Evolutionary conservation across 2,329 filamentous ascomycete genomes (phyloP).

Genomic region (Nannizziopsis arthrosporioides): DNA sequence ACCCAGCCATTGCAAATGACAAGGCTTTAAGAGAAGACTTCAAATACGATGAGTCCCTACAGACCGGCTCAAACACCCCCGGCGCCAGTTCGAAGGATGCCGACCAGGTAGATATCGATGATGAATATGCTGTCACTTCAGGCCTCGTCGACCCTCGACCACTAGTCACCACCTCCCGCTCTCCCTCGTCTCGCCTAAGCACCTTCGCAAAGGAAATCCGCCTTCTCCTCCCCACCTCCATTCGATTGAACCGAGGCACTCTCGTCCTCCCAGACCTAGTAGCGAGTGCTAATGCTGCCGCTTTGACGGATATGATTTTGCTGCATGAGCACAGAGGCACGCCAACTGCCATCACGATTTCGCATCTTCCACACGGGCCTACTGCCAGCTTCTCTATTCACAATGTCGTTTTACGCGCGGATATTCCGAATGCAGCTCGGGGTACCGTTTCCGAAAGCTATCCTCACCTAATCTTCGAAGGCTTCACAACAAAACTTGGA

Average conservation of each 20-base stretch:
- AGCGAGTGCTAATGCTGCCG: slow-evolving; percentile 64
- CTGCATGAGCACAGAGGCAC: slow-evolving; percentile 88
- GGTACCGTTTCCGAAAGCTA: slow-evolving; percentile 89
- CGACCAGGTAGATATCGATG: slow-evolving; percentile 70
- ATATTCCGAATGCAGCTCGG: slow-evolving; percentile 76
- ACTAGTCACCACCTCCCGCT: slow-evolving; percentile 80
- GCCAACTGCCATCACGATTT: slow-evolving; percentile 77
- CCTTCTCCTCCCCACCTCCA: slow-evolving; percentile 68
- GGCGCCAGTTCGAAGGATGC: slow-evolving; percentile 60
- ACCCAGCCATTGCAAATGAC: slow-evolving; percentile 74
- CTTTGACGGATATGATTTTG: slow-evolving; percentile 72
- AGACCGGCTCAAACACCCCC: slow-evolving; percentile 41
- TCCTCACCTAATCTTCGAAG: slow-evolving; percentile 90
- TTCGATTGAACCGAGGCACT: slow-evolving; percentile 84
- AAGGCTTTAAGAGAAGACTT: slow-evolving; percentile 73
- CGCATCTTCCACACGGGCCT: slow-evolving; percentile 78
- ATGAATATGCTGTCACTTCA: slow-evolving; percentile 85
- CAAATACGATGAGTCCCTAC: slow-evolving; percentile 79
- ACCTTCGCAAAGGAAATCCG: slow-evolving; percentile 89
- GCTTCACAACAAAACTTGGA: slow-evolving; percentile 72
- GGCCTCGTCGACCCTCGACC: slow-evolving; percentile 82
- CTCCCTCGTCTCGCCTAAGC: slow-evolving; percentile 71
- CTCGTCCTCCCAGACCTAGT: slow-evolving; percentile 78
- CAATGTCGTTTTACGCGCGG: slow-evolving; percentile 83
- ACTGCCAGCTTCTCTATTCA: slow-evolving; percentile 80